Evolutionary conservation across 2,329 filamentous ascomycete species (phyloP), one percentile per base, ranked within the genome.

Genomic region (Fusarium sp.): DNA sequence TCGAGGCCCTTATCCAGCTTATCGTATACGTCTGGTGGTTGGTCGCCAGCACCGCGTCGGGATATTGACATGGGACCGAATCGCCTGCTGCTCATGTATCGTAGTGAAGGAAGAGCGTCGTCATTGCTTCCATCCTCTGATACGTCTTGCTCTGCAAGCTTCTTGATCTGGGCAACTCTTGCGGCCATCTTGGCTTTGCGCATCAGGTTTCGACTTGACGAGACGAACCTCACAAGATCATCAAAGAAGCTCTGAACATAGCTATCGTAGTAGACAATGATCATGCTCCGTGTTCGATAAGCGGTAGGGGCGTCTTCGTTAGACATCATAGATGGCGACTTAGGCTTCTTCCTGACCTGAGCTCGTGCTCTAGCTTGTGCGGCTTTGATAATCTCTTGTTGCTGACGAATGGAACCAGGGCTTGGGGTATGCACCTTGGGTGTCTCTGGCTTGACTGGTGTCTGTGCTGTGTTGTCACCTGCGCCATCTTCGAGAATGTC

Each of bases 221-320:
- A 94, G 39, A 98, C 91, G 62, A 93, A 92, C 70, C 94, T 91
- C 63, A 97, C 95, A 55, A 97, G 84, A 61, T 92, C 87, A 76
- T 97, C 95, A 73, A 98, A 94, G 42, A 92, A 90, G 56, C 90
- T 90, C 79, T 98, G 95, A 7, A 97, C 91, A 70, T 94, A 91
- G 74, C 92, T 93, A 79, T 98, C 95, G 79, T 98, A 98, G 82
- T 94, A 95, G n/a, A 98, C 93, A 44, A 96, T 91, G 44, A 95
- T 91, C 86, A 94, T 92, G 64, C 88, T 91, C 73, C 92, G 89
- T 7, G 90, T 91, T 61, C 93, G 90, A 79, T 92, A 92, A 70
- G 90, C 89, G 16, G 85, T 81, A 2, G 85, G 79, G 5, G 82
- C 79, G 16, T 88, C 86, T 41, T 84, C 83, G 39, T 81, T 84